phyloP scores from a whole-genome alignment of 2,329 filamentous ascomycete species.

The Sarocladium oryzae region DNA sequence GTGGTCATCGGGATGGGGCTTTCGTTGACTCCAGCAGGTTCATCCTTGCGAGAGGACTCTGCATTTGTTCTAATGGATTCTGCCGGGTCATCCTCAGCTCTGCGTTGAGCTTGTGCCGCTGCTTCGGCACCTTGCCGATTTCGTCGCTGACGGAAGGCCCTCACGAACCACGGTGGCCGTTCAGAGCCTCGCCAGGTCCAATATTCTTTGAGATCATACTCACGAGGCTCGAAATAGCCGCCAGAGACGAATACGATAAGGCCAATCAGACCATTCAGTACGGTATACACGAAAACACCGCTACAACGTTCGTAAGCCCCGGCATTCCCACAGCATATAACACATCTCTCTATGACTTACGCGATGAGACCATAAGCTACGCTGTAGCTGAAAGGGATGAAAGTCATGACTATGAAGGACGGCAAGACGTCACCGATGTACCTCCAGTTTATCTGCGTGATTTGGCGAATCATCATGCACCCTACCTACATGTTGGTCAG shows the following conservation, averaged over 20 bases:
- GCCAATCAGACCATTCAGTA: conserved; percentile 42
- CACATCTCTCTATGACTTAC: no score
- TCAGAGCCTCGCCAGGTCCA: conserved; percentile 47
- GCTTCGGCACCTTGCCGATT: neutral
- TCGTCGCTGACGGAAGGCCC: conserved; percentile 23
- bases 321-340: no score
- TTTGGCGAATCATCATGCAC: conserved; percentile 71
- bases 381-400: conserved; percentile 74
- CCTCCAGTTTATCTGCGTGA: conserved; percentile 68
- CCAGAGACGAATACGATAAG: conserved; percentile 36
- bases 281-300: conserved; percentile 47
- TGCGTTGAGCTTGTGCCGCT: neutral
- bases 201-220: conserved; percentile 50
- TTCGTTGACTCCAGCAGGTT: conserved; percentile 12
- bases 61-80: conserved; percentile 12
- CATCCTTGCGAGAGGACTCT: conserved; percentile 20
- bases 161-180: conserved; percentile 41
- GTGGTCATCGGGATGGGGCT: conserved; percentile 14
- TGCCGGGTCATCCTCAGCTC: neutral
- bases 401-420: conserved; percentile 66
- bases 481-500: conserved; percentile 46
- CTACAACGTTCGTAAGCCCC: conserved; percentile 20
- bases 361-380: conserved; percentile 72
- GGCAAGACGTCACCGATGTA: conserved; percentile 71
- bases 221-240: conserved; percentile 38